Base-by-base conservation (phyloP, 306 rosid genomes). In the Erythrophleum fordii region DNA sequence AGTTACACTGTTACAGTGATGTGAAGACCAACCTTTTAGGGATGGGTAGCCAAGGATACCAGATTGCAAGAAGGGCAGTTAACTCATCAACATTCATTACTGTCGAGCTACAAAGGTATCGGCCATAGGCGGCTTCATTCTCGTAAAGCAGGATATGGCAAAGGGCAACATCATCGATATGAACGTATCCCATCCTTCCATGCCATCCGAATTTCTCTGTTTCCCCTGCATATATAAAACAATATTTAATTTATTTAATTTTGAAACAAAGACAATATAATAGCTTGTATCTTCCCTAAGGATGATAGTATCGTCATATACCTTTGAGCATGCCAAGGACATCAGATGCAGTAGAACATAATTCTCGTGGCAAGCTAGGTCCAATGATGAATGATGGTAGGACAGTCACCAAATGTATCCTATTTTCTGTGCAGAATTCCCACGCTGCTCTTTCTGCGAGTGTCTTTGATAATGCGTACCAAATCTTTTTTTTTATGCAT, bases 321-420 rank as follows among this genome's bases (percentile, higher is more conserved):
- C 98, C 98, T 74, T 87, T 77, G 69, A 93, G 90, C 77, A 95
- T 81, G 82, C 92, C 95, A 69, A 91, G 92, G 51, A 95, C 85
- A 85, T 88, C 93, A 31, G 92, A 88, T 53, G 99, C 95, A 14
- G 99, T 95, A 8, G 92, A 90, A 69, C 97, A 91, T n/a, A 95
- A 76, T 11, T 87, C 85, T 9, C 85, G 87, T 20, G 96, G 92
- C 83, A 95, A 80, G 39, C 91, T 89, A 2, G 91, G 98, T 45
- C 99, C 96, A 37, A 90, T 69, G 45, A 95, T 78, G 77, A 91
- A 87, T 0, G 94, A 8, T 42, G 96, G 99, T 0, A 93, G 86
- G 67, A 91, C 74, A 0, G 64, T 58, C 31, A 58, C 18, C 64
- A 58, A 25, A 58, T 25, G 17, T 4, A 58, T 58, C 34, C 18